These are phyloP conservation scores for Pythium phragmiticola DNA, from an alignment of 352 stramenopile species.

Conservation along the genomic window DNA sequence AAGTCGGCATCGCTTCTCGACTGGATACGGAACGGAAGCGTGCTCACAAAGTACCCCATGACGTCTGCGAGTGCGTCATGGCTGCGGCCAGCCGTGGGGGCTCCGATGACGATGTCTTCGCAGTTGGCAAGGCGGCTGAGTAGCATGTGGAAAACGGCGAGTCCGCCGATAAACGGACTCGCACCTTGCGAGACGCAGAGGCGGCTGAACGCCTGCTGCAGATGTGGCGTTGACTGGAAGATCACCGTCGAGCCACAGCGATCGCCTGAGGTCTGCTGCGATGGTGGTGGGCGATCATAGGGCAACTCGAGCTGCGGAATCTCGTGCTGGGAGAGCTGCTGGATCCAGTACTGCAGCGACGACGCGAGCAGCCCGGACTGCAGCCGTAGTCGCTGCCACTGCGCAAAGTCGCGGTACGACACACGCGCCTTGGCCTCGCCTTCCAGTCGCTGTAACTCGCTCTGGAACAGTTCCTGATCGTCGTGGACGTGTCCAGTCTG, in stretches of 20 bases:
- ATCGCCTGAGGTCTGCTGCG: constrained; percentile 1
- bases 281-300: constrained; percentile 28
- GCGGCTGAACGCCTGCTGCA: constrained; percentile 31
- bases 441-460: neutral
- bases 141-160: constrained; percentile 48
- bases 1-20: constrained; percentile 28
- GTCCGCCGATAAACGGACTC: constrained; percentile 49
- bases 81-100: constrained; percentile 36
- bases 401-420: constrained; percentile 49
- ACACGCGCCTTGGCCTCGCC: constrained; percentile 6
- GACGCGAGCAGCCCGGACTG: constrained; percentile 33
- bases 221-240: constrained; percentile 32
- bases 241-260: constrained; percentile 29
- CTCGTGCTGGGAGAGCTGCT: constrained; percentile 29
- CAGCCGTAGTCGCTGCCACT: constrained; percentile 42
- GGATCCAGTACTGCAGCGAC: constrained; percentile 48
- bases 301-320: constrained; percentile 39
- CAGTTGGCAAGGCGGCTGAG: constrained; percentile 37
- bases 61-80: constrained; percentile 30
- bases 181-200: constrained; percentile 37
- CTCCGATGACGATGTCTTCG: constrained; percentile 50
- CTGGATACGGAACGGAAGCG: constrained; percentile 45
- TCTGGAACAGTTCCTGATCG: neutral
- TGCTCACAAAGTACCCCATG: constrained; percentile 66
- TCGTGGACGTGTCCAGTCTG: neutral